Evolutionary conservation across 805 yeast species (phyloP).

Genomic region (Scheffersomyces ergatensis): DNA sequence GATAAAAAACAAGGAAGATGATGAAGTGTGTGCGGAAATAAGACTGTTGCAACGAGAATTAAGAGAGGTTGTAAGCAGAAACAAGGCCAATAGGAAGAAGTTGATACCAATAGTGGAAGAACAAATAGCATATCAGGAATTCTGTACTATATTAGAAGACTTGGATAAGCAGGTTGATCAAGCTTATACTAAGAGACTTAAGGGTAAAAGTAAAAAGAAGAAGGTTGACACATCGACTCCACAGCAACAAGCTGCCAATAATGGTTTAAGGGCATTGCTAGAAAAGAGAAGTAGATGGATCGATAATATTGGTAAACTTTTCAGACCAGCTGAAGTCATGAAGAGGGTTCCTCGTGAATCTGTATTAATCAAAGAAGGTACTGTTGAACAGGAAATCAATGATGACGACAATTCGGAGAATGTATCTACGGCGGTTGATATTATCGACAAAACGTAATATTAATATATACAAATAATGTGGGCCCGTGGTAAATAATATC

Average conservation of each 20-base stretch:
- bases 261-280: slow-evolving; percentile 72
- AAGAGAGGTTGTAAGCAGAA: slow-evolving; percentile 56
- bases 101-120: slow-evolving; percentile 76
- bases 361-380: slow-evolving; percentile 46
- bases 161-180: slow-evolving; percentile 96
- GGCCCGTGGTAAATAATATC: too few species aligned
- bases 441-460: slow-evolving; percentile 10
- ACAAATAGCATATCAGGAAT: slow-evolving; percentile 94
- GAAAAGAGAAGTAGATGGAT: slow-evolving; percentile 92
- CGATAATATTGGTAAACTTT: slow-evolving; percentile 82
- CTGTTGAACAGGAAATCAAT: slow-evolving; percentile 30
- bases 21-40: slow-evolving; percentile 85
- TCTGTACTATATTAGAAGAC: slow-evolving; percentile 84
- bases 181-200: slow-evolving; percentile 78
- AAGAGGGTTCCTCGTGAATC: slow-evolving; percentile 67
- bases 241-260: slow-evolving; percentile 70
- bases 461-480: background rate
- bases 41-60: slow-evolving; percentile 70
- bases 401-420: slow-evolving; percentile 29
- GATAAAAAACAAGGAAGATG: slow-evolving; percentile 84
- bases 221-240: slow-evolving; percentile 39
- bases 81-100: slow-evolving; percentile 63
- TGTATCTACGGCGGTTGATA: slow-evolving; percentile 22
- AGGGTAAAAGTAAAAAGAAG: slow-evolving; percentile 67
- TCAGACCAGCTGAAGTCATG: slow-evolving; percentile 66